Base-by-base conservation (phyloP, 495 filamentous ascomycete species). In the Letharia columbiana region DNA sequence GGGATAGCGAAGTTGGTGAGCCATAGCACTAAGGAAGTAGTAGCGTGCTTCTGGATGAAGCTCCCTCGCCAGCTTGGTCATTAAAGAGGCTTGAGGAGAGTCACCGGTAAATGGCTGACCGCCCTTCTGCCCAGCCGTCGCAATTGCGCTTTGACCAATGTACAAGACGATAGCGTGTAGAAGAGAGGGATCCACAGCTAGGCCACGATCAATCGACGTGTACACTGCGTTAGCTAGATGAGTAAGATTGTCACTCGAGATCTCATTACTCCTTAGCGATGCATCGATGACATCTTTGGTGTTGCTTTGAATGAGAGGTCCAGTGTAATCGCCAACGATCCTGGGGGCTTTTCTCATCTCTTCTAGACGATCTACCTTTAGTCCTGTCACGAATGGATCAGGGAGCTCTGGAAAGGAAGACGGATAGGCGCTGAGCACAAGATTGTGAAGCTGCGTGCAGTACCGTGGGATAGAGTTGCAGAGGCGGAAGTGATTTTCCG, bases 1-100 rank as follows among this genome's bases (percentile, higher is more conserved):
- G 3, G 91, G 89, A 70, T 89, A 94, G 58, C 95, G 88, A 39
- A 99, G 86, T 75, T 97, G 91, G 76, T 96, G 94, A 56, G 89
- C 83, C 76, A 98, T 93, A 58, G 89, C 89, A 72, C 81, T 85
- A 57, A 97, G 72, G 62, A 99, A 79, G 74, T 90, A 89, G 77
- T 96, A 96, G 49, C 92, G 88, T 17, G 86, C 84, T 71, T 95
- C 91, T 4, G 91, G 87, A 12, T 79, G 78, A 54, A 94, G 77
- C 58, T 87, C 86, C 65, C 87, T 86, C 17, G 87, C 86, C 33
- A 98, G 80, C 67, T 84, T 87, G 62, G 87, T 84, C 63, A 98
- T 76, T 17, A 96, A 82, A 50, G 83, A 83, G 9, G 87, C 83
- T 70, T 96, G 89, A n/a, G 88, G 77, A 1, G 90, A 87, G 42